Percentiles rank a stretch among this genome's conserved stretches.
Evolutionary conservation across 2,329 filamentous ascomycete genomes (phyloP).

Genomic region (Claviceps pazoutovae): DNA sequence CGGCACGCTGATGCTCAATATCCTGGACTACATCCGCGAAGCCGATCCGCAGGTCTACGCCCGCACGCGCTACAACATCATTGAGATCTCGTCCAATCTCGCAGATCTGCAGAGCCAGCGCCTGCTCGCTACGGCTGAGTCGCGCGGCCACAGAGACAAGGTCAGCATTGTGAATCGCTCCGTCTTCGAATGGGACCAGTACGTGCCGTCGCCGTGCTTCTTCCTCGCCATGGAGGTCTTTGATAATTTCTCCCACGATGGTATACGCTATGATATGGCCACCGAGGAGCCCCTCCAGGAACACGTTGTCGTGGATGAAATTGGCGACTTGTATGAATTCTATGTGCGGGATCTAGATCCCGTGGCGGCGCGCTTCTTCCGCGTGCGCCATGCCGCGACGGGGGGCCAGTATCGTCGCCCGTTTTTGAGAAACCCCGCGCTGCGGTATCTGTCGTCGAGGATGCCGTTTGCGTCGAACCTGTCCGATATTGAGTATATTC

Average conservation of each 20-base stretch:
- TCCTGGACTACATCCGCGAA: conserved; percentile 88
- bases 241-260: conserved; percentile 95
- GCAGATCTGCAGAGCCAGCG: conserved; percentile 64
- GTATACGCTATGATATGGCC: conserved; percentile 73
- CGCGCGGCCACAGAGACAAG: conserved; percentile 64
- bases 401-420: conserved; percentile 49
- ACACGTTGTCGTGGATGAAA: conserved; percentile 68
- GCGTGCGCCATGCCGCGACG: conserved; percentile 68
- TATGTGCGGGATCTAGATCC: conserved; percentile 73
- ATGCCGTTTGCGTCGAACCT: conserved; percentile 64
- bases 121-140: conserved; percentile 50
- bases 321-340: conserved; percentile 91
- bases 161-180: conserved; percentile 92
- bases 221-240: conserved; percentile 97
- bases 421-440: conserved; percentile 35
- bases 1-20: conserved; percentile 95
- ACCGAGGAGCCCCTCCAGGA: conserved; percentile 80
- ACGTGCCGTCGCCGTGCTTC: conserved; percentile 87
- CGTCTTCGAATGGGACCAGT: conserved; percentile 84
- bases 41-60: conserved; percentile 85
- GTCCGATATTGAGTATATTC: conserved; percentile 80
- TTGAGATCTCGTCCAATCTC: conserved; percentile 79
- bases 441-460: conserved; percentile 47
- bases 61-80: conserved; percentile 85
- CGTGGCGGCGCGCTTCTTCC: conserved; percentile 66